Evolutionary conservation across 306 rosid species (phyloP), one percentile per base, ranked within the genome.

Genomic region (Prunus kanzakura): DNA sequence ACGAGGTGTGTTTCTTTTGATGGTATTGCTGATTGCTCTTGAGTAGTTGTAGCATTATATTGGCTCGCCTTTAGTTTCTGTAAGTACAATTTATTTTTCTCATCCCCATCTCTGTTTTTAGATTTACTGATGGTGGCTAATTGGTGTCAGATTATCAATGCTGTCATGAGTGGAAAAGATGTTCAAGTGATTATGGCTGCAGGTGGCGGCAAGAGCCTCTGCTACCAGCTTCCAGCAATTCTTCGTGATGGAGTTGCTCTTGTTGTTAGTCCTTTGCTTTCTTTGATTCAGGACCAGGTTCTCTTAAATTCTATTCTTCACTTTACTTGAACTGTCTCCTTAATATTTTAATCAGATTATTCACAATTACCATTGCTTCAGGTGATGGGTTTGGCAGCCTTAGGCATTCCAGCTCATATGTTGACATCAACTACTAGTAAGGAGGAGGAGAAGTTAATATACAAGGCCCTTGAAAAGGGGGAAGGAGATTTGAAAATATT

Each of bases 151-250:
- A 94, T 94, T 76, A 87, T 91, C 74, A 94, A 94, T 86, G 94
- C 98, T 69, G 77, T 91, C 82, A 77, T 93, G 98, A 90, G 93
- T 77, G 84, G 96, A 82, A 89, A 90, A 84, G 91, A 94, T 82
- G 97, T 94, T 69, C 69, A 91, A 78, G 98, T 94, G 76, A 88
- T 93, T 82, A 93, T 93, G 98, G 98, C 98, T 69, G 97, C 98
- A 3, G 98, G 98, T 81, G 96, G 98, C 85, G 98, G 98, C 84
- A 94, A 94, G 86, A 94, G 98, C 81, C 94, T 94, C 57, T 94
- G 97, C 81, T 94, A 94, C 78, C 98, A 94, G 86, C 94, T 94
- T 83, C 98, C 98, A 43, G 96, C 97, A 56, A 82, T 91, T 86
- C 91, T 94, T 80, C 88, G 82, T 61, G 86, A 82, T 80, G 98